A percentile compares a stretch with the other conserved stretches of the same genome.
Evolutionary conservation across 1,139 yeast species (phyloP).

Genomic region (Eremothecium cymbalariae): DNA sequence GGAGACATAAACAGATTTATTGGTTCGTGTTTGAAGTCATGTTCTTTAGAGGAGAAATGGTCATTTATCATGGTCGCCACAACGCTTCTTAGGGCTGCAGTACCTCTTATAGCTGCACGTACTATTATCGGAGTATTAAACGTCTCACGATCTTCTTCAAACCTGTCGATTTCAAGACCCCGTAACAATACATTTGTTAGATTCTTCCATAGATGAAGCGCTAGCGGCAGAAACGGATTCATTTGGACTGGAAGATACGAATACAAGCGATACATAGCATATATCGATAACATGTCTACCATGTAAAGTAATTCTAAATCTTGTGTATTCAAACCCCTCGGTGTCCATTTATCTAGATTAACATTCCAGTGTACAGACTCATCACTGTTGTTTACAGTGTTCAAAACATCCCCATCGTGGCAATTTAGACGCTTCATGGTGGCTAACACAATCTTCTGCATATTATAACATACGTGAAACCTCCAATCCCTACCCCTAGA

Average conservation of each 20-base stretch:
- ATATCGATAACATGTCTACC: slow-evolving; percentile 43
- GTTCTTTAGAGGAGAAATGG: slow-evolving; percentile 34
- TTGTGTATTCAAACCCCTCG: slow-evolving; percentile 35
- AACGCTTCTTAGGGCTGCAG: slow-evolving; percentile 53
- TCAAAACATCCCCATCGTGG: slow-evolving; percentile 40
- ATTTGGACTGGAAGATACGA: slow-evolving; percentile 29
- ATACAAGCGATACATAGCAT: slow-evolving; percentile 47
- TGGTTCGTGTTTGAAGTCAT: slow-evolving; percentile 50
- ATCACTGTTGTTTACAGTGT: slow-evolving; percentile 40
- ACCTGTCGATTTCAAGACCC: slow-evolving; percentile 58
- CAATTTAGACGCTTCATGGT: slow-evolving; percentile 40
- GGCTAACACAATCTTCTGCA: slow-evolving; percentile 39
- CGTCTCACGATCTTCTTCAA: slow-evolving; percentile 38
- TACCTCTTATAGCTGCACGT: slow-evolving; percentile 50
- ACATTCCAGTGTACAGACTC: slow-evolving; percentile 35
- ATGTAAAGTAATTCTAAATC: slow-evolving; percentile 45
- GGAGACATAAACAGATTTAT: slow-evolving; percentile 53
- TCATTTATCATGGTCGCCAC: slow-evolving; percentile 53
- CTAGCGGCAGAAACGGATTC: slow-evolving; percentile 54
- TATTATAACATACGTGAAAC: slow-evolving; percentile 38
- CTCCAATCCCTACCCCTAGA: slow-evolving; percentile 16
- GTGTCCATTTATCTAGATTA: slow-evolving; percentile 46
- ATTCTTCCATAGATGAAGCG: slow-evolving; percentile 55
- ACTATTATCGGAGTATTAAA: slow-evolving; percentile 44
- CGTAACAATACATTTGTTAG: slow-evolving; percentile 49